phyloP scores from a whole-genome alignment of 371 early-diverging fungal species.

The Saksenaea vasiformis region DNA sequence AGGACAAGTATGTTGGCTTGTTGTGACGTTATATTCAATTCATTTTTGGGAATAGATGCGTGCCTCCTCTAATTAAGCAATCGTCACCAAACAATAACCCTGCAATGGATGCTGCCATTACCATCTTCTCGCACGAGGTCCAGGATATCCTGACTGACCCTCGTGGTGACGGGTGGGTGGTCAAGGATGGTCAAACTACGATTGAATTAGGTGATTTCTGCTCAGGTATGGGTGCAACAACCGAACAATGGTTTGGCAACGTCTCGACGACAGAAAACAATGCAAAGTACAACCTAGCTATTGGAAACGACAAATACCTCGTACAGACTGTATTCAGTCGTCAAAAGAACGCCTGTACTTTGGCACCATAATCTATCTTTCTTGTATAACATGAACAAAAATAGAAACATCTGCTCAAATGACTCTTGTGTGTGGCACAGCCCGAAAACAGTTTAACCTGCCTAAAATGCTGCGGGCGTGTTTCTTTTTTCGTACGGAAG shows the following conservation, averaged over 20 bases:
- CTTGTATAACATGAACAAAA: not conserved
- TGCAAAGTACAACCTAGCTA: constrained; percentile 44
- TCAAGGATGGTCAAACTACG: constrained; percentile 17
- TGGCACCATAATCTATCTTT: constrained; percentile 6
- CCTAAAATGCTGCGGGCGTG: not conserved
- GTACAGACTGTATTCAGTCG: constrained; percentile 51
- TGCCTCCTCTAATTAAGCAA: constrained; percentile 31
- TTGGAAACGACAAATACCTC: constrained; percentile 38
- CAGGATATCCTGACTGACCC: constrained; percentile 56
- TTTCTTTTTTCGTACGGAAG: too few relatives aligned
- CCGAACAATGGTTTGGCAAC: constrained; percentile 38
- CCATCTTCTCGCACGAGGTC: constrained; percentile 56
- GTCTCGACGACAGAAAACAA: constrained; percentile 16
- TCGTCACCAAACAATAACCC: constrained; percentile 49
- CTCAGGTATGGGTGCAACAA: constrained; percentile 28
- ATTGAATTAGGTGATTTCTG: constrained; percentile 57
- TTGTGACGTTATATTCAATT: not conserved
- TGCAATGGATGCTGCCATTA: constrained; percentile 53
- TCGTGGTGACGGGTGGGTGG: constrained; percentile 48
- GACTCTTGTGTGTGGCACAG: not conserved
- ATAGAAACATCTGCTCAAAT: not conserved
- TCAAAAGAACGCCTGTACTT: constrained; percentile 35
- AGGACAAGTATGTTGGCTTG: constrained; percentile 16
- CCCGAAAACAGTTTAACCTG: not conserved
- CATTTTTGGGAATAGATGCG: constrained; percentile 25